Evolutionary conservation across 1,139 yeast species (phyloP).

Genomic region (Saccharomycopsis phalli): DNA sequence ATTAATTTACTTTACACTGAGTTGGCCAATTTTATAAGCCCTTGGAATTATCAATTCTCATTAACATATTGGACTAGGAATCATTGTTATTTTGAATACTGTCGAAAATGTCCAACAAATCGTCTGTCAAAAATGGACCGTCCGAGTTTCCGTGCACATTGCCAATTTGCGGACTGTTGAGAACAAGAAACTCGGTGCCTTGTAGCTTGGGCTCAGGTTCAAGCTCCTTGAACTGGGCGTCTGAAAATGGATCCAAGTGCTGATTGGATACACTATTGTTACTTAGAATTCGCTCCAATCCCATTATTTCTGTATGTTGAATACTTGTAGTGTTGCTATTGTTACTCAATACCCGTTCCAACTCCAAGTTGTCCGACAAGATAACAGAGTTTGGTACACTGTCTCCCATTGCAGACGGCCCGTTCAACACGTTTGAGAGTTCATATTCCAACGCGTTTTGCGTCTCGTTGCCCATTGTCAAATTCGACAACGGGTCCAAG

Average conservation of each 20-base stretch:
- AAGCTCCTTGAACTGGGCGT: slow-evolving; percentile 4
- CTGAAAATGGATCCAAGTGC: slow-evolving; percentile 1
- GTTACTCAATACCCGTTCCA: slow-evolving; percentile 4
- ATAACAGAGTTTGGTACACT: background rate
- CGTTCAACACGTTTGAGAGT: background rate
- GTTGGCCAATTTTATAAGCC: too few relatives aligned
- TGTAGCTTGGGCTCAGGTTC: background rate
- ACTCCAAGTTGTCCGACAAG: background rate
- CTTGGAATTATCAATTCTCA: too few relatives aligned
- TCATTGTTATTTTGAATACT: too few relatives aligned
- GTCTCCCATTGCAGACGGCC: background rate
- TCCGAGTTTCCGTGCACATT: background rate
- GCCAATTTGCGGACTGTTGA: background rate
- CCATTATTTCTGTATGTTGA: slow-evolving; percentile 1
- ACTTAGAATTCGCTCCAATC: slow-evolving; percentile 4
- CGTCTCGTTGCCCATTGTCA: background rate
- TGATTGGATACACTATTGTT: slow-evolving; percentile 4
- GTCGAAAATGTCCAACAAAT: background rate
- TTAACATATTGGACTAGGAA: too few relatives aligned
- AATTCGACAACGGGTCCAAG: background rate
- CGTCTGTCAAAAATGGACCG: background rate
- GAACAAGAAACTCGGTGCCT: background rate
- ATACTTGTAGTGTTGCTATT: slow-evolving; percentile 2
- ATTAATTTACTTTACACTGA: too few relatives aligned
- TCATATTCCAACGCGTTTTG: background rate